These are phyloP conservation scores for Lagerstroemia fauriei DNA, from an alignment of 441 rosid genomes.

Conservation along the genomic window DNA sequence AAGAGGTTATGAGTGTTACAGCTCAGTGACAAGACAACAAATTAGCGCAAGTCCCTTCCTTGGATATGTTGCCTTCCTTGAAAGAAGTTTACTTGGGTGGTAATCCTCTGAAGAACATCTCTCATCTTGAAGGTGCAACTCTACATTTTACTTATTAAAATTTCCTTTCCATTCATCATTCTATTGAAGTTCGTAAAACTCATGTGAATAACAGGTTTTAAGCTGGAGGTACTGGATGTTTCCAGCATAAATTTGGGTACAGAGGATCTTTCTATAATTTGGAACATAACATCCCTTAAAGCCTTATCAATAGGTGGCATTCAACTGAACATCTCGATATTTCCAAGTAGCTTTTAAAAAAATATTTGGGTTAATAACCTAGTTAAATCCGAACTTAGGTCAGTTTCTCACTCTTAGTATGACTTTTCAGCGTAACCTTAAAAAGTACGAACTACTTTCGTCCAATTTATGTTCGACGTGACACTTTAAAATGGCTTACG, in stretches of 20 bases:
- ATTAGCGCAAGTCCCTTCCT: neutral
- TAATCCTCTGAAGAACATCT: neutral
- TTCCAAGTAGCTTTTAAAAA: neutral
- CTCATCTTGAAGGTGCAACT: neutral
- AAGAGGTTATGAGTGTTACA: neutral
- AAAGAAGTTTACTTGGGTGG: neutral
- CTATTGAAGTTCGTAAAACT: neutral
- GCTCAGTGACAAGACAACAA: neutral
- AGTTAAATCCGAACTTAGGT: too few relatives aligned
- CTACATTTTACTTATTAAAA: neutral
- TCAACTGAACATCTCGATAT: neutral
- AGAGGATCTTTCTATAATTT: neutral
- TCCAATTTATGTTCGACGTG: too few relatives aligned
- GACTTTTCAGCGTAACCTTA: too few relatives aligned
- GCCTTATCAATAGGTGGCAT: neutral
- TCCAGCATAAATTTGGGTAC: neutral
- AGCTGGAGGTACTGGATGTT: neutral
- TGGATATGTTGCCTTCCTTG: neutral
- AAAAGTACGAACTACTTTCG: too few relatives aligned
- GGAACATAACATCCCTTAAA: constrained; percentile 3
- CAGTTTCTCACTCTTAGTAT: too few relatives aligned
- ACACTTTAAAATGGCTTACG: too few relatives aligned
- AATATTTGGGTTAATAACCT: too few relatives aligned
- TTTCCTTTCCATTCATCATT: neutral
- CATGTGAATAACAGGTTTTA: neutral